Evolutionary conservation across 495 filamentous ascomycete species (phyloP).

Genomic region (Pseudevernia furfuracea): DNA sequence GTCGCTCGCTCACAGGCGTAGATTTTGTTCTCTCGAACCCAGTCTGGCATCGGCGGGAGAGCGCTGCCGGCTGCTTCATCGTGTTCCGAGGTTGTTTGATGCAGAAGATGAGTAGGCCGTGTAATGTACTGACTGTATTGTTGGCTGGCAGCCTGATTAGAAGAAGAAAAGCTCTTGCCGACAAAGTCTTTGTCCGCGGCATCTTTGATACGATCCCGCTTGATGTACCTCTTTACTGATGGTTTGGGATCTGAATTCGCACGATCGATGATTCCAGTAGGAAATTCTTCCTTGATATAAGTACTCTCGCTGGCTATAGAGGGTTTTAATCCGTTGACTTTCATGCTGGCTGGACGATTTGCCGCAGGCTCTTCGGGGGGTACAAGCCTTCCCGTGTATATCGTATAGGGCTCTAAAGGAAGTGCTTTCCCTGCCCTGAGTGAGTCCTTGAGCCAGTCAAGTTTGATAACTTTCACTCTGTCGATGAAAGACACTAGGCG

Average conservation of each 20-base stretch:
- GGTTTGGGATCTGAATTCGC: constrained; percentile 44
- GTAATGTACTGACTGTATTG: neutral
- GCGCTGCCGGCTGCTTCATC: constrained; percentile 40
- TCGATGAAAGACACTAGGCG: constrained; percentile 21
- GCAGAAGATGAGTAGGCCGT: constrained; percentile 34
- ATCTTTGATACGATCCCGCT: constrained; percentile 20
- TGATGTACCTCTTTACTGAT: constrained; percentile 15
- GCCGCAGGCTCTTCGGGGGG: constrained; percentile 23
- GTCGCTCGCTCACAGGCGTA: constrained; percentile 81
- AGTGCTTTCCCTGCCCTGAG: constrained; percentile 45
- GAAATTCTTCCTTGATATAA: constrained; percentile 5
- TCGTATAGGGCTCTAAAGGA: constrained; percentile 51
- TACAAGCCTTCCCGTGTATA: constrained; percentile 52
- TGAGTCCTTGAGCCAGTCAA: constrained; percentile 68
- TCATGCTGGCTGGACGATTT: neutral
- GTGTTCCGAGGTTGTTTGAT: constrained; percentile 66
- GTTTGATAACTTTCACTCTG: constrained; percentile 58
- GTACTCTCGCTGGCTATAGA: constrained; percentile 1
- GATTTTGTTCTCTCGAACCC: constrained; percentile 53
- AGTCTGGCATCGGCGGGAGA: constrained; percentile 59
- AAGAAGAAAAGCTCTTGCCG: constrained; percentile 25
- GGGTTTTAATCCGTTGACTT: constrained; percentile 6
- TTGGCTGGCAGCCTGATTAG: constrained; percentile 16
- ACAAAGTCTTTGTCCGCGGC: constrained; percentile 24
- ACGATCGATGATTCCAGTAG: constrained; percentile 41